Conservation (phyloP, 176 grass and related monocot genomes). For the Areca catechu region DNA sequence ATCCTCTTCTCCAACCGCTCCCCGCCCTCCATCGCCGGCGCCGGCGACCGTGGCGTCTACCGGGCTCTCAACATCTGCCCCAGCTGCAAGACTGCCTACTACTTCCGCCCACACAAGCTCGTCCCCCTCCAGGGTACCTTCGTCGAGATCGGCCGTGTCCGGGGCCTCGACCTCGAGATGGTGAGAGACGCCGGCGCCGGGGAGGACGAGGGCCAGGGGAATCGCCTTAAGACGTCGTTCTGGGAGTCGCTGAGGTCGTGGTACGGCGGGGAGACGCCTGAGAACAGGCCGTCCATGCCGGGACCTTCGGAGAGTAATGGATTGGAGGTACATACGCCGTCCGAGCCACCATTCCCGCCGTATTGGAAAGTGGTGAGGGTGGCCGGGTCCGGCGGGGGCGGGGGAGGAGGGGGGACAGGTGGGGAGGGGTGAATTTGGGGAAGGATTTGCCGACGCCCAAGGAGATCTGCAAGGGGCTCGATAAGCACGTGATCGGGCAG, state of each 20-base stretch:
- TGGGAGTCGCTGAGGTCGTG: constrained; percentile 33
- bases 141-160: constrained; percentile 85
- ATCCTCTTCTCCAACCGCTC: constrained; percentile 75
- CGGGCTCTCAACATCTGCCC: constrained; percentile 93
- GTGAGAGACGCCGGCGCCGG: not conserved
- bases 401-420: constrained; percentile 38
- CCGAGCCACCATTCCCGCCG: constrained; percentile 68
- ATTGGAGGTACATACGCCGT: constrained; percentile 67
- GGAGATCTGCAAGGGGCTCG: constrained; percentile 84
- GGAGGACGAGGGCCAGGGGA: not conserved
- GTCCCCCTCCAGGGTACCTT: constrained; percentile 83
- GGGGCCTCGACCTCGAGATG: constrained; percentile 22
- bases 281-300: constrained; percentile 25
- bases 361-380: constrained; percentile 81
- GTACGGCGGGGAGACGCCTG: constrained; percentile 45
- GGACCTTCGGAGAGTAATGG: constrained; percentile 22
- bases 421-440: constrained; percentile 81
- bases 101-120: constrained; percentile 72
- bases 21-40: constrained; percentile 20
- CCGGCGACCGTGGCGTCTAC: constrained; percentile 43
- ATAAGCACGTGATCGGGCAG: constrained; percentile 96
- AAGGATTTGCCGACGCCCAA: constrained; percentile 97
- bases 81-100: constrained; percentile 88
- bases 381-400: constrained; percentile 41
- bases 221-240: constrained; percentile 35